phyloP scores from a whole-genome alignment of 2,329 filamentous ascomycete species.

The Xylariaceae sp. region DNA sequence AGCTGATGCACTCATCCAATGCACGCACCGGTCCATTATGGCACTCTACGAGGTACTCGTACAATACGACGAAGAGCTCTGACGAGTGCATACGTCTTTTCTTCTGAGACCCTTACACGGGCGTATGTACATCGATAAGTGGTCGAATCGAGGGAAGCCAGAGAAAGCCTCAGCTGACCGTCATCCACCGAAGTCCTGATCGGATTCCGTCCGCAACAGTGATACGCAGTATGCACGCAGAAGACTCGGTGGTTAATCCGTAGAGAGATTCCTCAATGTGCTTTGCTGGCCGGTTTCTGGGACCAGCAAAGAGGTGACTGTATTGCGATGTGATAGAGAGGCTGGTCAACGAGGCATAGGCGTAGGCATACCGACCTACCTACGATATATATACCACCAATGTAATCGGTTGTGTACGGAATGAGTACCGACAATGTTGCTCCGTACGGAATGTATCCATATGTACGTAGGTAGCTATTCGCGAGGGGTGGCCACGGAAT shows the following conservation, averaged over 20 bases:
- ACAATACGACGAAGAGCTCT: neutral
- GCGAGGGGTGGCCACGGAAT: no score
- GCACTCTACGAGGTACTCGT: neutral
- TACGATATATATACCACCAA: neutral
- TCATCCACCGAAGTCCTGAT: neutral
- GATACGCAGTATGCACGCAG: no score
- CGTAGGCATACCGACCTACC: no score
- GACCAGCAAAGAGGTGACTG: neutral
- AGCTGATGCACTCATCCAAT: conserved; percentile 3
- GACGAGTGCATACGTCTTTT: neutral
- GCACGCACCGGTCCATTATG: conserved; percentile 8
- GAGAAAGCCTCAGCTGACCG: conserved; percentile 2
- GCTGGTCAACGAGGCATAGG: neutral
- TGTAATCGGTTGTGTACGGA: neutral
- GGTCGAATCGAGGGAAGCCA: no score
- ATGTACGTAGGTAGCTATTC: no score
- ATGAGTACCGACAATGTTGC: no score
- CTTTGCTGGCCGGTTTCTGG: neutral
- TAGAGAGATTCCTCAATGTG: neutral
- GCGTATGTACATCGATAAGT: neutral
- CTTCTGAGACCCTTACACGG: neutral
- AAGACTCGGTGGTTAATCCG: neutral
- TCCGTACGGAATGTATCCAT: no score
- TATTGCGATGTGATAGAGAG: neutral
- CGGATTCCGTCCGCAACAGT: conserved; percentile 3